phyloP scores from a whole-genome alignment of 495 filamentous ascomycete species.

The Lepraria neglecta region DNA sequence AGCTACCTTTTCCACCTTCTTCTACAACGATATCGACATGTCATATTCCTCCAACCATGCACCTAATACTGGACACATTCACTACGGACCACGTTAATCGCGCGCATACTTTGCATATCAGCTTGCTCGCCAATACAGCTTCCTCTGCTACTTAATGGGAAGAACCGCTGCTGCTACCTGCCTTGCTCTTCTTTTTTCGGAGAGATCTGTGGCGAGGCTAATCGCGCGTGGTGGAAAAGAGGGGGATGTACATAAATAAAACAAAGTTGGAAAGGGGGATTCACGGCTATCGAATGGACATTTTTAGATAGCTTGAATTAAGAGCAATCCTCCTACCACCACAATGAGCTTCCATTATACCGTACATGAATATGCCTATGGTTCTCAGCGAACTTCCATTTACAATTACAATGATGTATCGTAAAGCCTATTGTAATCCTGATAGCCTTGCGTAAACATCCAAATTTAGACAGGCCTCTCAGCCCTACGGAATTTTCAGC shows the following conservation, averaged over 20 bases:
- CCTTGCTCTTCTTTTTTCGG: constrained; percentile 11
- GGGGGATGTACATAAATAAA: constrained; percentile 2
- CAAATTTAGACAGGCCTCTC: no score
- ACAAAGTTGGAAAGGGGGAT: neutral
- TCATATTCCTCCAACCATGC: neutral
- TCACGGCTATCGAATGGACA: neutral
- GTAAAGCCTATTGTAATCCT: no score
- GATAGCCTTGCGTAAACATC: no score
- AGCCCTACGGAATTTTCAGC: no score
- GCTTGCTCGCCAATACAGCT: neutral
- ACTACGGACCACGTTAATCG: constrained; percentile 8
- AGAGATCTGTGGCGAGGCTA: constrained; percentile 13
- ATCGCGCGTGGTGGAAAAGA: constrained; percentile 13
- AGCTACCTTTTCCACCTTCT: constrained; percentile 5
- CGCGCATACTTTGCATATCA: constrained; percentile 8
- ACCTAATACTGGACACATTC: neutral
- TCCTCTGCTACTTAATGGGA: constrained; percentile 1
- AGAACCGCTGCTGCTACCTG: constrained; percentile 19
- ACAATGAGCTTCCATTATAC: neutral
- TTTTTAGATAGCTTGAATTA: neutral
- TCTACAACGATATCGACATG: neutral
- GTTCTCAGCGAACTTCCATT: no score
- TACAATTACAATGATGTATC: no score
- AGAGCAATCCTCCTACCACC: neutral
- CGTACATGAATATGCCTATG: no score